phyloP scores from a whole-genome alignment of 495 filamentous ascomycete genomes.

The Collariella sp. region DNA sequence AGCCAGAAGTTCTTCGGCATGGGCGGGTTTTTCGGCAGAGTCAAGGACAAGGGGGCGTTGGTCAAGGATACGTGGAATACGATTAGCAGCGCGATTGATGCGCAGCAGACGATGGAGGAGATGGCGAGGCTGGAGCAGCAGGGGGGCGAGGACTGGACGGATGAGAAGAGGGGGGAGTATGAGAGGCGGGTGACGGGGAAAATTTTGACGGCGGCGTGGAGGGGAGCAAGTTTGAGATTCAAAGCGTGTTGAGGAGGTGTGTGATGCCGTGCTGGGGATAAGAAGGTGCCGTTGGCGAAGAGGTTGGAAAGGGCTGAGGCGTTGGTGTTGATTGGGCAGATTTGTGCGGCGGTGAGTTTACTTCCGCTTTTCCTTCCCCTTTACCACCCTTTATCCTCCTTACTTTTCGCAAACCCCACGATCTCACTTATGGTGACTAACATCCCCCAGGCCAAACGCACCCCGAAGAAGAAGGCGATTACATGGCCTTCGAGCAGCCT shows the following conservation, averaged over 20 bases:
- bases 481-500: constrained; percentile 98
- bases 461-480: constrained; percentile 94
- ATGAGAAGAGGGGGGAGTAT: constrained; percentile 95
- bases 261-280: constrained; percentile 62
- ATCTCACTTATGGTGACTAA: too few relatives aligned
- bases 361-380: not conserved
- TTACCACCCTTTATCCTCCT: not conserved
- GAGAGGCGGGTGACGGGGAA: constrained; percentile 93
- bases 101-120: constrained; percentile 97
- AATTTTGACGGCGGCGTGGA: constrained; percentile 96
- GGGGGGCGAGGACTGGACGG: constrained; percentile 96
- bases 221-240: constrained; percentile 98
- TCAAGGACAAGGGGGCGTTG: constrained; percentile 94
- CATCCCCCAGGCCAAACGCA: constrained; percentile 65
- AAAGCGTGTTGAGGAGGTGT: constrained; percentile 87
- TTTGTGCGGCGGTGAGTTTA: constrained; percentile 71
- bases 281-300: constrained; percentile 74
- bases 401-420: constrained; percentile 17
- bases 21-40: constrained; percentile 80
- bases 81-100: constrained; percentile 93
- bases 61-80: constrained; percentile 98
- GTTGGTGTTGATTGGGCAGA: constrained; percentile 75
- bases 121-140: constrained; percentile 95
- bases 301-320: constrained; percentile 84
- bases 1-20: constrained; percentile 96